These are phyloP conservation scores for Mrakia hoshinonis DNA, from an alignment of 768 basidiomycete genomes.

Conservation along the genomic window DNA sequence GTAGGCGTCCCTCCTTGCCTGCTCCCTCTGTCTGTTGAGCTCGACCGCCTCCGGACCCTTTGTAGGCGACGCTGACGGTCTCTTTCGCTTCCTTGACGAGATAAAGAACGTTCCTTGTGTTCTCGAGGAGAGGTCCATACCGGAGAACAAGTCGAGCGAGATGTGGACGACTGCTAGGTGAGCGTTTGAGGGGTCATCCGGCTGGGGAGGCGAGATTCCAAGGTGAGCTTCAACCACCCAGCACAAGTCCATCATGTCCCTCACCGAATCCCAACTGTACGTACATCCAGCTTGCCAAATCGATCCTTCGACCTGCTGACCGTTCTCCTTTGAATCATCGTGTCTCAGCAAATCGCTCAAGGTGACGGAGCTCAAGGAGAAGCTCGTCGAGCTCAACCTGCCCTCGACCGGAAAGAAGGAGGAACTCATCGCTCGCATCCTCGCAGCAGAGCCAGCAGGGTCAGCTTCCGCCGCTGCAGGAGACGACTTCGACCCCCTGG, in stretches of 20 bases:
- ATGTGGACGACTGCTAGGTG: too few relatives aligned
- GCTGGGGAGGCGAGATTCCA: too few relatives aligned
- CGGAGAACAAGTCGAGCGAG: too few relatives aligned
- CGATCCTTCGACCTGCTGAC: neutral
- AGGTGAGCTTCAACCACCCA: too few relatives aligned
- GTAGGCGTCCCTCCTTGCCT: neutral
- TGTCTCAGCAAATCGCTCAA: conserved; percentile 32
- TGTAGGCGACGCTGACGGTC: neutral
- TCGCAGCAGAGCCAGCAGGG: neutral
- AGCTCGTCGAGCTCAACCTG: conserved; percentile 30
- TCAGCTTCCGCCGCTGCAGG: neutral
- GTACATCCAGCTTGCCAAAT: too few relatives aligned
- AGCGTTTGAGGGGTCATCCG: too few relatives aligned
- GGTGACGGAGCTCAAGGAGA: conserved; percentile 36
- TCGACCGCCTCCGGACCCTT: neutral
- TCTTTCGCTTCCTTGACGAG: conserved; percentile 7
- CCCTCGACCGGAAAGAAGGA: conserved; percentile 35
- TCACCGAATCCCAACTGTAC: too few relatives aligned
- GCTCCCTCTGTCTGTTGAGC: neutral
- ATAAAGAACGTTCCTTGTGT: conserved; percentile 20
- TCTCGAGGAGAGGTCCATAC: conserved; percentile 3
- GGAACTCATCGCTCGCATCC: conserved; percentile 33
- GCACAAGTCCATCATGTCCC: too few relatives aligned
- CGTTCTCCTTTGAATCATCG: neutral
- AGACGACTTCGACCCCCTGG: conserved; percentile 9